These are phyloP conservation scores for Isatis tinctoria DNA, from an alignment of 345 rosid genomes.

Conservation along the genomic window DNA sequence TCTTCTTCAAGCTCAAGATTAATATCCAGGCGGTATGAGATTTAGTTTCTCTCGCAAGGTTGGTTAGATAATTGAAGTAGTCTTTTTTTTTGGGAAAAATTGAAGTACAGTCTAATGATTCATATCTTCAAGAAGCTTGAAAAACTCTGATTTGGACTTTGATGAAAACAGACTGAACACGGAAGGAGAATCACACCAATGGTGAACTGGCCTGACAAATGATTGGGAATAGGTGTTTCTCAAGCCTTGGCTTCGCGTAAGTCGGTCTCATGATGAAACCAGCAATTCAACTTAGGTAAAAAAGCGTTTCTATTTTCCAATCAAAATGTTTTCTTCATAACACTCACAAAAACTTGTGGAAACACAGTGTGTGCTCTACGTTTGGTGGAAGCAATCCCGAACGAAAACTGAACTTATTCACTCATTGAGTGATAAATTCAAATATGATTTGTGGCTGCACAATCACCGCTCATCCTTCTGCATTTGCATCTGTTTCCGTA, in stretches of 20 bases:
- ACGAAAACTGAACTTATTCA: slow-evolving; percentile 69
- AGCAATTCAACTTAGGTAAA: slow-evolving; percentile 70
- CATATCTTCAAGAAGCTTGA: background rate
- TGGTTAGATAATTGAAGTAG: background rate
- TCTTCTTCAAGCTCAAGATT: slow-evolving; percentile 96
- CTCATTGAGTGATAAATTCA: slow-evolving; percentile 70
- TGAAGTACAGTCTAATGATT: background rate
- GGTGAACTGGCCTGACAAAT: slow-evolving; percentile 92
- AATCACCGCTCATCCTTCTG: slow-evolving; percentile 58
- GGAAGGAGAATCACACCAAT: slow-evolving; percentile 85
- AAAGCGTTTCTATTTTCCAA: background rate
- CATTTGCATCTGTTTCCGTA: slow-evolving; percentile 77
- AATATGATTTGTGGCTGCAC: slow-evolving; percentile 80
- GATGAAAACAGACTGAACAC: slow-evolving; percentile 68
- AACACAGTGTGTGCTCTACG: slow-evolving; percentile 66
- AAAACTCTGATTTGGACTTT: background rate
- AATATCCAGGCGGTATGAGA: slow-evolving; percentile 99
- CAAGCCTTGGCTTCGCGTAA: slow-evolving; percentile 92
- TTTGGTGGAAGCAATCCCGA: slow-evolving; percentile 92
- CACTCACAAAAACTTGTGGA: background rate
- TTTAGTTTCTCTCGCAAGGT: too few relatives aligned
- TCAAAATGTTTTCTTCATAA: too few relatives aligned
- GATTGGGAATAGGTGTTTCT: slow-evolving; percentile 60
- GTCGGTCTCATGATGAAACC: slow-evolving; percentile 86
- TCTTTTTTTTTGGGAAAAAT: too few relatives aligned